Percentiles rank a stretch among this genome's conserved stretches.
These are phyloP conservation scores for Psophocarpus tetragonolobus DNA, from an alignment of 306 rosid genomes.

Conservation along the genomic window DNA sequence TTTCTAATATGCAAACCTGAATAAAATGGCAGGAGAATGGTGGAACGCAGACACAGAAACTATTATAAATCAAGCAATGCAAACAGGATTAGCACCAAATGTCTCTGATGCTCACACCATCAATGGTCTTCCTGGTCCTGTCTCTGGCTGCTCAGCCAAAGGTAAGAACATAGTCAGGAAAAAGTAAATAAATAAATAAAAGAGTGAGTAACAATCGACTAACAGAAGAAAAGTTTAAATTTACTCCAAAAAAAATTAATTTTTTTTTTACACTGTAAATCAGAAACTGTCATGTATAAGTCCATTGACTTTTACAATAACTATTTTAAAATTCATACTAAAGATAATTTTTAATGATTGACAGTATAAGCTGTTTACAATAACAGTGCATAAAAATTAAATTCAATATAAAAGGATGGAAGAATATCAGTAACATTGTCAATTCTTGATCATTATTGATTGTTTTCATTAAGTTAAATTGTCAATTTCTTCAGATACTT, in stretches of 20 bases:
- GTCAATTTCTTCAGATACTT: conserved; percentile 44
- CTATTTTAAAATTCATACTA: background rate
- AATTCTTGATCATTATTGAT: background rate
- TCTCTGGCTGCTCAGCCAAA: conserved; percentile 58
- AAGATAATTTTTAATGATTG: background rate
- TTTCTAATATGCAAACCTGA: background rate
- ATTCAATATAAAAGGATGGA: background rate
- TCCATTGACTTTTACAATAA: background rate
- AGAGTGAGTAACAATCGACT: background rate
- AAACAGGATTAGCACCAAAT: conserved; percentile 69
- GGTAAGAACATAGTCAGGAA: conserved; percentile 31
- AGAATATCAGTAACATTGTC: background rate
- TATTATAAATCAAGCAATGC: conserved; percentile 62
- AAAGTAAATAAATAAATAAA: background rate
- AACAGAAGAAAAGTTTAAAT: too few species aligned
- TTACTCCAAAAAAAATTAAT: too few species aligned
- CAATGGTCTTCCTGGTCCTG: conserved; percentile 78
- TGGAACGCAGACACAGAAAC: conserved; percentile 79
- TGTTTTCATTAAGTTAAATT: background rate
- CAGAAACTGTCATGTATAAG: background rate
- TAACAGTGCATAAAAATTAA: background rate
- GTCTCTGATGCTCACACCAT: conserved; percentile 69
- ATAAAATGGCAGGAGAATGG: conserved; percentile 66
- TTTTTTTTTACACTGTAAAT: background rate
- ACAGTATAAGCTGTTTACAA: too few species aligned